Evolutionary conservation across 1,284 basidiomycete species (phyloP), one percentile per base, ranked within the genome.

Genomic region (Cutaneotrichosporon sp.): DNA sequence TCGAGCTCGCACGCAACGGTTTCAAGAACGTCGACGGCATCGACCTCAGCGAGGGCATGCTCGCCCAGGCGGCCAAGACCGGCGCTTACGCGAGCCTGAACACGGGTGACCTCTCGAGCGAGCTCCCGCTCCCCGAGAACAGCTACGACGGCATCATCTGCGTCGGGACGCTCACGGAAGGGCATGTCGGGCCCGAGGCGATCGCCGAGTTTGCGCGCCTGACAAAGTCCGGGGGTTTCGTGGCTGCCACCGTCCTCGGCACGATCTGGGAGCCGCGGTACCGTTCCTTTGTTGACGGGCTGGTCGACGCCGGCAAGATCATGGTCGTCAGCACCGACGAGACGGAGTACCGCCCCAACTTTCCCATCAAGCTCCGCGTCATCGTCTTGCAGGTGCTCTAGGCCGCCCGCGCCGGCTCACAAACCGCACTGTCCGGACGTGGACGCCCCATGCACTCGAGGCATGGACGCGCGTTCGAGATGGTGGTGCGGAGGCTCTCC

Each of bases 381-480:
- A 46, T 60, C 31, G 49, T 56, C n/a, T 53, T 60, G 13, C 58
- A 27, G 45, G 45, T 47, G 22, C 24, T 47, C 45, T 47, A 47
- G 22, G 22, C 24, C 16, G 25, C 16, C 45, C 13, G 45, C 82
- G 34, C 5, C 13, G 2, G n/a, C n/a, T n/a, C n/a, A n/a, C n/a
- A n/a, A n/a, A n/a, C n/a, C n/a, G n/a, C n/a, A n/a, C n/a, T n/a
- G n/a, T n/a, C n/a, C n/a, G n/a, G n/a, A n/a, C n/a, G n/a, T n/a
- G n/a, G n/a, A n/a, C n/a, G n/a, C n/a, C n/a, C n/a, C n/a, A n/a
- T n/a, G n/a, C n/a, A n/a, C n/a, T n/a, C n/a, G n/a, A n/a, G n/a
- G n/a, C n/a, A n/a, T n/a, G n/a, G n/a, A n/a, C n/a, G n/a, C n/a
- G n/a, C n/a, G n/a, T n/a, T n/a, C n/a, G n/a, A n/a, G n/a, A n/a